phyloP scores from a whole-genome alignment of 1,139 yeast species.

The Casaregolazyma suthepensis region DNA sequence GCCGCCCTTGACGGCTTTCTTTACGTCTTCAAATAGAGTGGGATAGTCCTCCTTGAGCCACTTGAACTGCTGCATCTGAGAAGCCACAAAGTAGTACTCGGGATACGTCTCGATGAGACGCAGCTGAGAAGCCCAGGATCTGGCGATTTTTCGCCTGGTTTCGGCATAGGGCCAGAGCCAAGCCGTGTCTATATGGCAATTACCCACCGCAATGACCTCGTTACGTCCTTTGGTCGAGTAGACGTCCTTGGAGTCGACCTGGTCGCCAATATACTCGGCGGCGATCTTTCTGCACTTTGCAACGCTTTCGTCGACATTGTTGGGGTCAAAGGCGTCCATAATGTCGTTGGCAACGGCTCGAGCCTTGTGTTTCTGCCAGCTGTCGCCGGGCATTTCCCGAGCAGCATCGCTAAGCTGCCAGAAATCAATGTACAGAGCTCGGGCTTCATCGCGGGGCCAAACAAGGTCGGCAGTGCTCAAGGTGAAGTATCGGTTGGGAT shows the following conservation, averaged over 20 bases:
- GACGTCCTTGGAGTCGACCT: constrained; percentile 60
- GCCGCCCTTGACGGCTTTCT: constrained; percentile 56
- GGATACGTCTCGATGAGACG: constrained; percentile 82
- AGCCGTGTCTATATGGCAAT: constrained; percentile 96
- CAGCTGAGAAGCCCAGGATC: constrained; percentile 94
- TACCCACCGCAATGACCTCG: constrained; percentile 75
- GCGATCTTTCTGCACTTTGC: constrained; percentile 64
- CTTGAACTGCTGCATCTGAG: constrained; percentile 92
- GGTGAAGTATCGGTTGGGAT: constrained; percentile 61
- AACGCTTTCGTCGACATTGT: constrained; percentile 43
- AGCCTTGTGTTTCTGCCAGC: constrained; percentile 83
- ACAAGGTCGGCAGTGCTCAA: constrained; percentile 70
- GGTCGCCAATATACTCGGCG: constrained; percentile 53
- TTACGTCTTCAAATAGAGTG: constrained; percentile 56
- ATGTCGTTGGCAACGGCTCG: constrained; percentile 69
- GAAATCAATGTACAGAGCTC: constrained; percentile 72
- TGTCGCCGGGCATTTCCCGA: constrained; percentile 66
- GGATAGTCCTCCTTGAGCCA: constrained; percentile 90
- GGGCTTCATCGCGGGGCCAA: constrained; percentile 73
- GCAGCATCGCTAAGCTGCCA: constrained; percentile 90
- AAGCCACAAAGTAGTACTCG: constrained; percentile 88
- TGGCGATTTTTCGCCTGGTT: constrained; percentile 80
- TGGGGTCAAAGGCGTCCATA: constrained; percentile 71
- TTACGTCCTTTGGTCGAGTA: constrained; percentile 34
- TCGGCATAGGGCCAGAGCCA: constrained; percentile 99